These are phyloP conservation scores for Trichomonas gallinae DNA, from an alignment of 208 protist species.

Conservation along the genomic window DNA sequence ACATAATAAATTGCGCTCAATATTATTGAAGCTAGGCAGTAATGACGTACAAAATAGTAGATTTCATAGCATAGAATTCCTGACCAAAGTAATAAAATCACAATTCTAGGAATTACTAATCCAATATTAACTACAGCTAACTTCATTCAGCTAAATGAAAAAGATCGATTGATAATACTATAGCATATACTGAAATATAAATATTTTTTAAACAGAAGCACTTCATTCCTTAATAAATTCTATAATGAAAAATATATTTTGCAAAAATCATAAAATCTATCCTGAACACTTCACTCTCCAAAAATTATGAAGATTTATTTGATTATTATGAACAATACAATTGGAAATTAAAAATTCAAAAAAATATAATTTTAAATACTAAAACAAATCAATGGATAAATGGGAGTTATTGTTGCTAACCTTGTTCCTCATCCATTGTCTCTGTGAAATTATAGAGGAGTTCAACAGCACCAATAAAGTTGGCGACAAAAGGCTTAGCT, in stretches of 20 bases:
- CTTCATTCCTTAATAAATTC: too few species aligned
- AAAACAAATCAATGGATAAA: too few species aligned
- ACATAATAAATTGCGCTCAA: not conserved
- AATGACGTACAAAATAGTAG: not conserved
- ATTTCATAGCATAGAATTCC: not conserved
- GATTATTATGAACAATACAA: too few species aligned
- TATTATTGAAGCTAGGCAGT: not conserved
- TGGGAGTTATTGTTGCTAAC: not conserved
- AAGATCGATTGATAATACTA: too few species aligned
- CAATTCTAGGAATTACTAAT: not conserved
- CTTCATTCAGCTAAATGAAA: not conserved
- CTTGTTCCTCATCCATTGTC: not conserved
- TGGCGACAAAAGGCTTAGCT: not conserved
- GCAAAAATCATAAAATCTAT: too few species aligned
- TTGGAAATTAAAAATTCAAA: too few species aligned
- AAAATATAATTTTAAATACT: too few species aligned
- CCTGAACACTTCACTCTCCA: too few species aligned
- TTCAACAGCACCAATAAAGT: not conserved
- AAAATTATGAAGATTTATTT: too few species aligned
- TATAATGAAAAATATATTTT: too few species aligned
- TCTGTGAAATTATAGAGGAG: not conserved
- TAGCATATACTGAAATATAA: too few species aligned
- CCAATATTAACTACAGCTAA: not conserved
- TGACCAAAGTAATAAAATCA: not conserved
- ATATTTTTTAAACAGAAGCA: too few species aligned